phyloP scores from a whole-genome alignment of 768 basidiomycete genomes.

The Crucibulum laeve region DNA sequence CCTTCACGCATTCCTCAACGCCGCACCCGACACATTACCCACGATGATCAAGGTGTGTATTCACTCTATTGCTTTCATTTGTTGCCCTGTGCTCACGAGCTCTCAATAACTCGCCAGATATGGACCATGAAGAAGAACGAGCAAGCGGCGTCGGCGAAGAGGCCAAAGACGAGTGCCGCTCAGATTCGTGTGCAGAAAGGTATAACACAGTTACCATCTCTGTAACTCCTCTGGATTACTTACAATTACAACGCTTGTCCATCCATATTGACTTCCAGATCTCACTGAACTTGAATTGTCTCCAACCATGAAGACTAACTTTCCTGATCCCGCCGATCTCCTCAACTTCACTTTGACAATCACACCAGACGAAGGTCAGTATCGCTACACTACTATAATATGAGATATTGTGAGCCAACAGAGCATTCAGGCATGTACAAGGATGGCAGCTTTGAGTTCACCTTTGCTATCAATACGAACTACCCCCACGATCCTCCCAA shows the following conservation, averaged over 20 bases:
- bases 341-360: slow-evolving; percentile 96
- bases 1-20: slow-evolving; percentile 25
- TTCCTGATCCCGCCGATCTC: slow-evolving; percentile 89
- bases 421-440: slow-evolving; percentile 87
- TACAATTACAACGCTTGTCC: too few species aligned
- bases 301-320: slow-evolving; percentile 91
- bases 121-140: slow-evolving; percentile 99
- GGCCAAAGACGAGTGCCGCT: slow-evolving; percentile 97
- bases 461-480: slow-evolving; percentile 94
- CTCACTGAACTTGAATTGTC: slow-evolving; percentile 96
- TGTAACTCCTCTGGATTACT: not conserved
- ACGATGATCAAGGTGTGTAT: slow-evolving; percentile 44
- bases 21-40: slow-evolving; percentile 18
- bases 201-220: slow-evolving; percentile 23
- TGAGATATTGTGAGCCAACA: not conserved
- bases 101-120: slow-evolving; percentile 51
- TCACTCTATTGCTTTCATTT: not conserved
- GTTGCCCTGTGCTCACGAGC: not conserved
- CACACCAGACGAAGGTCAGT: slow-evolving; percentile 90
- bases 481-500: slow-evolving; percentile 99
- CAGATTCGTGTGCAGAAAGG: slow-evolving; percentile 99
- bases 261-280: too few species aligned
- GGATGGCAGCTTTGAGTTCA: slow-evolving; percentile 90
- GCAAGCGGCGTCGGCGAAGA: slow-evolving; percentile 95
- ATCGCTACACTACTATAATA: not conserved